These are phyloP conservation scores for Hypoxylon sp. DNA, from an alignment of 2,329 filamentous ascomycete genomes.

Conservation along the genomic window DNA sequence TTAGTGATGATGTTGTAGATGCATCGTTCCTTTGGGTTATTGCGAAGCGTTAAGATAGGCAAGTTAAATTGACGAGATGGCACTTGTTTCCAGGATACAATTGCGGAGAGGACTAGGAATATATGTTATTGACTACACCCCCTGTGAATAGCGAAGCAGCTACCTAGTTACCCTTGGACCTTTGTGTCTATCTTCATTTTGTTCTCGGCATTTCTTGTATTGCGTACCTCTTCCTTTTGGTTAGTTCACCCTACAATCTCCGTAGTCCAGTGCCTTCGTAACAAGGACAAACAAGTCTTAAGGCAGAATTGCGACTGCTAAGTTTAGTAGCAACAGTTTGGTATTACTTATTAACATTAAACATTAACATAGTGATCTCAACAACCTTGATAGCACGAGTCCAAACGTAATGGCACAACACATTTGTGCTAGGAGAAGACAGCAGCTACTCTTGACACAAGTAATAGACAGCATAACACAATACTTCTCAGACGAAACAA, in stretches of 20 bases:
- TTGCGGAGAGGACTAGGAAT: no score
- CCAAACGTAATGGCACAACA: background rate
- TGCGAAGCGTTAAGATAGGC: conserved; percentile 49
- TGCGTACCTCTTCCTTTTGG: no score
- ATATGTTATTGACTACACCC: no score
- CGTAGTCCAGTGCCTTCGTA: background rate
- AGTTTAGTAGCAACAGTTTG: background rate
- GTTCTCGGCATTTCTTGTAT: no score
- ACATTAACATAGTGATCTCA: background rate
- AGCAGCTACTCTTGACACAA: background rate
- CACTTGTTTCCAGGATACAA: no score
- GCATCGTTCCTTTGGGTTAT: conserved; percentile 60
- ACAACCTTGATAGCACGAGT: background rate
- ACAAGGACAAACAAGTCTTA: background rate
- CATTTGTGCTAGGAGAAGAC: background rate
- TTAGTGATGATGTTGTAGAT: conserved; percentile 54
- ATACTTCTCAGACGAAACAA: background rate
- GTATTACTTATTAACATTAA: background rate
- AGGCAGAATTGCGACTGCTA: background rate
- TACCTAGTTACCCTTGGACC: no score
- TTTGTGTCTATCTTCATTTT: no score
- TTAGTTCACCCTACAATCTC: background rate
- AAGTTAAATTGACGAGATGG: background rate
- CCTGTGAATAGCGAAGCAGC: no score
- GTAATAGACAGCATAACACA: background rate